These are phyloP conservation scores for Kentomonas sorsogonicus DNA, from an alignment of 208 protist species.

Conservation along the genomic window DNA sequence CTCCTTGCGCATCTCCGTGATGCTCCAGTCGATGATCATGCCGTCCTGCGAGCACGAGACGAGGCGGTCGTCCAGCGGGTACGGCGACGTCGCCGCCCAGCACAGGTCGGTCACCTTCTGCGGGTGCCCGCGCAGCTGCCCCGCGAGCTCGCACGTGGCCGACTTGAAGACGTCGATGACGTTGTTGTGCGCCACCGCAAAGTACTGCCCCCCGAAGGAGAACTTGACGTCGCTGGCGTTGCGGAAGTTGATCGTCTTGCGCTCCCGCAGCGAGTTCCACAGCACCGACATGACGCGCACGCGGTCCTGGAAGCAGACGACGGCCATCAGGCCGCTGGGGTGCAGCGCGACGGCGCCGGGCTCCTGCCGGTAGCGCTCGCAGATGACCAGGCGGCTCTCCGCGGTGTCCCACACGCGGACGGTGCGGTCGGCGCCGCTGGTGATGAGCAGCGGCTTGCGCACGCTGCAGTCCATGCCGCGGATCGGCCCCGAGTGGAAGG, in stretches of 20 bases:
- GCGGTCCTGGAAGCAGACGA: constrained; percentile 93
- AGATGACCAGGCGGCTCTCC: constrained; percentile 84
- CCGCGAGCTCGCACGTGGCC: constrained; percentile 89
- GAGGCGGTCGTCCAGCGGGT: constrained; percentile 89
- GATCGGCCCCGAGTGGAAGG: constrained; percentile 80
- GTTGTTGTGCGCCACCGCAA: constrained; percentile 91
- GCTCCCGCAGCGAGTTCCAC: constrained; percentile 88
- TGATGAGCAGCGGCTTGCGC: constrained; percentile 93
- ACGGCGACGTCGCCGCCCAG: constrained; percentile 77
- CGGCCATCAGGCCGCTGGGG: constrained; percentile 90
- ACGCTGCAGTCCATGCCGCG: constrained; percentile 91
- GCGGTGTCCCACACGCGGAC: constrained; percentile 95
- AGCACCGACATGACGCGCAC: constrained; percentile 93
- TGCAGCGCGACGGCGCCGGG: constrained; percentile 91
- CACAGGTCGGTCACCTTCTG: constrained; percentile 83
- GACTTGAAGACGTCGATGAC: constrained; percentile 92
- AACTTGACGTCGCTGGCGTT: constrained; percentile 87
- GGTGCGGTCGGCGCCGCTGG: constrained; percentile 87
- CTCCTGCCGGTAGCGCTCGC: constrained; percentile 80
- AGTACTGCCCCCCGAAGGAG: constrained; percentile 91
- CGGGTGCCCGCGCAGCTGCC: constrained; percentile 91
- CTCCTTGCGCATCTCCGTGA: constrained; percentile 79
- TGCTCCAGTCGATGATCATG: constrained; percentile 92
- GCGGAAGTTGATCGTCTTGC: constrained; percentile 85
- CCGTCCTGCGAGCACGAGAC: constrained; percentile 91